Percentiles rank a stretch among this genome's conserved stretches.
These are phyloP conservation scores for Xylaria sp. DNA, from an alignment of 2,329 filamentous ascomycete species.

Conservation along the genomic window DNA sequence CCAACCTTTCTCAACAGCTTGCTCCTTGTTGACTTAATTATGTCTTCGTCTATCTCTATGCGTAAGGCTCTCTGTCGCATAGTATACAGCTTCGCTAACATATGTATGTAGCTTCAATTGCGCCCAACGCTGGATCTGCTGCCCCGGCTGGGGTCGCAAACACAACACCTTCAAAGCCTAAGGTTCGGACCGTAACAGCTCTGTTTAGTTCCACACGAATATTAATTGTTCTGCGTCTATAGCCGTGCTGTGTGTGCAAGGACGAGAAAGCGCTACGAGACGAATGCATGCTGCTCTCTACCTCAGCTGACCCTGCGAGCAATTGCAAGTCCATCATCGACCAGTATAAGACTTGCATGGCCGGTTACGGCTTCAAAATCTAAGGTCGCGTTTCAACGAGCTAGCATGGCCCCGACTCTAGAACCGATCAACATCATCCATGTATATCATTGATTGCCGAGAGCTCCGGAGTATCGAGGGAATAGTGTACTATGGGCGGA, in stretches of 20 bases:
- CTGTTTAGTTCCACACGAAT: neutral
- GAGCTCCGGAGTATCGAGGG: conserved; percentile 4
- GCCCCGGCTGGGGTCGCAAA: conserved; percentile 39
- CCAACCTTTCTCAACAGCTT: conserved; percentile 10
- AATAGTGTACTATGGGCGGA: conserved; percentile 35
- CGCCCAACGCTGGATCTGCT: conserved; percentile 43
- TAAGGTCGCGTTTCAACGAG: conserved; percentile 44
- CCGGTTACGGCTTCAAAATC: conserved; percentile 86
- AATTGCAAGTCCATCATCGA: conserved; percentile 85
- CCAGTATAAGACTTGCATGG: conserved; percentile 92
- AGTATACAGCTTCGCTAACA: conserved; percentile 33
- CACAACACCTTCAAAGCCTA: conserved; percentile 48
- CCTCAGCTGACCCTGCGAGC: conserved; percentile 79
- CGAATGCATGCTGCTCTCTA: conserved; percentile 99
- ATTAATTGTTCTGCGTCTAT: conserved; percentile 32
- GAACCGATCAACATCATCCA: neutral
- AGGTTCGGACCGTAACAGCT: conserved; percentile 40
- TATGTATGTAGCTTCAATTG: conserved; percentile 43
- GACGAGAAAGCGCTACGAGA: conserved; percentile 92
- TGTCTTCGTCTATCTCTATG: conserved; percentile 38
- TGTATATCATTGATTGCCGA: conserved; percentile 25
- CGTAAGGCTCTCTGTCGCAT: conserved; percentile 36
- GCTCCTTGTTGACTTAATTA: conserved; percentile 30
- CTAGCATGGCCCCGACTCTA: neutral
- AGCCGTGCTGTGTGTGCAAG: conserved; percentile 99